Conservation (phyloP, 2,329 filamentous ascomycete genomes). For the Parasarocladium wereldwijsianum region DNA sequence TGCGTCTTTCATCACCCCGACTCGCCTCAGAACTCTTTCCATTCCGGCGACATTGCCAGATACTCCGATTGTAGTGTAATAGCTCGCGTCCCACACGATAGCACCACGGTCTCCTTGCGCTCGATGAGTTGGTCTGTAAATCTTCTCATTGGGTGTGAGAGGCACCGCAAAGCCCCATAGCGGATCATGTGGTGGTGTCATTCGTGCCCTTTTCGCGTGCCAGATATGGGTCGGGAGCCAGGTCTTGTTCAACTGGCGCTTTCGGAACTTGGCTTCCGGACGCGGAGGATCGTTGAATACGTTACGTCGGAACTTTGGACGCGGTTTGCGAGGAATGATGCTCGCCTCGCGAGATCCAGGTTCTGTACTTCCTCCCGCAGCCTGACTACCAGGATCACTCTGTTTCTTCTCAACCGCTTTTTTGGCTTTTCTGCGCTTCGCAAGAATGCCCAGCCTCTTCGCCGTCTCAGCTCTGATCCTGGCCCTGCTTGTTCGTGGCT, state of each 20-base stretch:
- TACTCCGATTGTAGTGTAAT: constrained; percentile 73
- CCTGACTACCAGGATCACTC: no score
- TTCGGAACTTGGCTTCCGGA: constrained; percentile 57
- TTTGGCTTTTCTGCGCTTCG: constrained; percentile 38
- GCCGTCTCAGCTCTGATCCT: constrained; percentile 62
- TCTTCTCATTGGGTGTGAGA: constrained; percentile 75
- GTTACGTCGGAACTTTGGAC: constrained; percentile 57
- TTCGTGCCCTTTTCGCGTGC: constrained; percentile 81
- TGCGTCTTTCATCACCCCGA: constrained; percentile 47
- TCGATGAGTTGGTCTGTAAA: constrained; percentile 76
- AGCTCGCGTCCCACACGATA: constrained; percentile 87
- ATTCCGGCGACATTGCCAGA: constrained; percentile 53
- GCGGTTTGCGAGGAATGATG: constrained; percentile 17
- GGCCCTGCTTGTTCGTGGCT: constrained; percentile 40
- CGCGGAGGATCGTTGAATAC: constrained; percentile 44
- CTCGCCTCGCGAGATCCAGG: constrained; percentile 1
- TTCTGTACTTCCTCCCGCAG: constrained; percentile 8
- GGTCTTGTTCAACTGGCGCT: constrained; percentile 75
- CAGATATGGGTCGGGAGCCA: constrained; percentile 93
- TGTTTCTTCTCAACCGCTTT: constrained; percentile 20
- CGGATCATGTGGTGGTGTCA: constrained; percentile 65
- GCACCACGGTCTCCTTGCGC: constrained; percentile 61
- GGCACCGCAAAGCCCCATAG: constrained; percentile 88
- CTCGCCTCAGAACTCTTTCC: constrained; percentile 45
- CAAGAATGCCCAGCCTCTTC: constrained; percentile 51